Evolutionary conservation across 371 early-diverging fungal species (phyloP), one percentile per base, ranked within the genome.

Genomic region (Chytridiales sp.): DNA sequence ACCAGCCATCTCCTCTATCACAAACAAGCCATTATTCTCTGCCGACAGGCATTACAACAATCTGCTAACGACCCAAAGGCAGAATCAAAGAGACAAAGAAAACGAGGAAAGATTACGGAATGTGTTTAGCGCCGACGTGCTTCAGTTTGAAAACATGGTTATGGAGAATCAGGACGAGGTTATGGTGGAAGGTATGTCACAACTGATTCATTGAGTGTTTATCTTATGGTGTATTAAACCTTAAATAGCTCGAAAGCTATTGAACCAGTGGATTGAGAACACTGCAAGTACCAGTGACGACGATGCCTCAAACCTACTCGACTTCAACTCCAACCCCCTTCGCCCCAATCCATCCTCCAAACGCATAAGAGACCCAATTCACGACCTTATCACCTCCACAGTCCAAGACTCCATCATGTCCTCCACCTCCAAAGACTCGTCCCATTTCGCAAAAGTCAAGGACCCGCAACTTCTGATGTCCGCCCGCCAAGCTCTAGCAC

Each of bases 111-210:
- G 4, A 21, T 8, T 13, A 21, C 5, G 11, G 32, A 8, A 29
- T 44, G 56, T 26, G 52, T 52, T 30, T 40, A 47, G 51, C n/a
- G 36, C 61, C 30, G 66, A 66, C 27, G 44, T 61, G 24, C 36
- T 67, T 4, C 52, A 30, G n/a, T 67, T 67, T 36, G 36, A 44
- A 35, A 67, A 38, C 21, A 26, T 67, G 3, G 67, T 67, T 40
- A 27, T 47, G 31, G 58, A 67, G 29, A 67, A 39, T 42, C 34
- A 47, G 27, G 62, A 67, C 46, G 62, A 67, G n/a, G 59, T 58
- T 31, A 62, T 62, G 62, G 53, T 62, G 11, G 67, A 67, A 67
- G 67, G 67, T 66, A 46, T 21, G 22, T 21, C 17, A 19, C 41
- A 4, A 0, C 32, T 11, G 13, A 9, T 4, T 15, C 2, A n/a